Conservation (phyloP, 2,329 filamentous ascomycete species). For the Penicillium paneum region DNA sequence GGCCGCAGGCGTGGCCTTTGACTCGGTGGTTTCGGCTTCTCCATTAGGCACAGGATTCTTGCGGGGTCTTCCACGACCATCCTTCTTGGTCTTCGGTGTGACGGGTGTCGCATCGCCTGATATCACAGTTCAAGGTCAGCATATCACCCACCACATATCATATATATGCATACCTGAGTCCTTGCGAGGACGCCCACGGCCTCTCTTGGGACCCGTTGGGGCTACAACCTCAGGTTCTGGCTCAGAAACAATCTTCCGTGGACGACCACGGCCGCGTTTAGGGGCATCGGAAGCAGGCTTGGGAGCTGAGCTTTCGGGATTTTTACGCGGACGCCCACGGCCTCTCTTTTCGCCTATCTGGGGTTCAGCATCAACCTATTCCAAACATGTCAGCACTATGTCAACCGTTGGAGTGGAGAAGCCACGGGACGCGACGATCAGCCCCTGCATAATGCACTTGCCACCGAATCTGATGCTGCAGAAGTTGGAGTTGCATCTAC, state of each 20-base stretch:
- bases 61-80: constrained; percentile 27
- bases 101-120: constrained; percentile 8
- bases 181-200: constrained; percentile 16
- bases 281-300: constrained; percentile 26
- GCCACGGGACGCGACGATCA: constrained; percentile 11
- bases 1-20: constrained; percentile 9
- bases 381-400: background rate
- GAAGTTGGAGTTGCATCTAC: background rate
- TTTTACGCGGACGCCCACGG: constrained; percentile 36
- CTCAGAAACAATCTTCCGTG: constrained; percentile 26
- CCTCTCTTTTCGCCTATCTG: constrained; percentile 31
- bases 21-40: constrained; percentile 9
- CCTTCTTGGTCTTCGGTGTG: constrained; percentile 15
- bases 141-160: background rate
- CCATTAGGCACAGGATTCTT: constrained; percentile 26
- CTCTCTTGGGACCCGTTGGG: constrained; percentile 15
- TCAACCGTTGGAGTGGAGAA: constrained; percentile 7
- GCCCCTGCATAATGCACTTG: constrained; percentile 14
- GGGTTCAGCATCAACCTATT: constrained; percentile 13
- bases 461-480: constrained; percentile 2
- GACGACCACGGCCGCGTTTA: constrained; percentile 35
- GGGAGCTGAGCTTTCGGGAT: constrained; percentile 23
- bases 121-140: background rate
- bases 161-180: background rate
- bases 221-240: constrained; percentile 5